Evolutionary conservation across 805 yeast genomes (phyloP).

Genomic region (Candida montana): DNA sequence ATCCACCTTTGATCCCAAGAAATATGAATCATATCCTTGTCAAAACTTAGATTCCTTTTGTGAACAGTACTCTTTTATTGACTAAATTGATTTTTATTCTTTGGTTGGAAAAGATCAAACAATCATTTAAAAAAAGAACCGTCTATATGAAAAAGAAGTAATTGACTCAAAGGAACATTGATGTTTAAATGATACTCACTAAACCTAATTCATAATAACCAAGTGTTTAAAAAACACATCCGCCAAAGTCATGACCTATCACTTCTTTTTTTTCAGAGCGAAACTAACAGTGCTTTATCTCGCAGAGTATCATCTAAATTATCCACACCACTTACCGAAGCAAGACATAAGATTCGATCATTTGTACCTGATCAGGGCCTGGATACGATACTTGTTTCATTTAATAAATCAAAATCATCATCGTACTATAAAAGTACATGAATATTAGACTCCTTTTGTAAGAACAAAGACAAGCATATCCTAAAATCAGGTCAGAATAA

Average conservation of each 20-base stretch:
- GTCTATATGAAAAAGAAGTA: background rate
- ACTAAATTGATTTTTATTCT: conserved; percentile 20
- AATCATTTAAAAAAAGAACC: conserved; percentile 16
- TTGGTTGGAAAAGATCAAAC: conserved; percentile 14
- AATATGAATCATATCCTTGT: too few relatives aligned
- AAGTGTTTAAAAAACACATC: background rate
- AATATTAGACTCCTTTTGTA: background rate
- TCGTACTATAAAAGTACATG: too few relatives aligned
- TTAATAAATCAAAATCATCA: background rate
- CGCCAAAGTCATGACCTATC: background rate
- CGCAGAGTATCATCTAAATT: background rate
- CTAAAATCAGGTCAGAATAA: background rate
- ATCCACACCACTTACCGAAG: background rate
- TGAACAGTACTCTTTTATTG: conserved; percentile 11
- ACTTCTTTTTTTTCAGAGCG: background rate
- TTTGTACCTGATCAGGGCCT: conserved; percentile 1
- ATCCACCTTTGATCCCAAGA: background rate
- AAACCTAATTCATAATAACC: too few relatives aligned
- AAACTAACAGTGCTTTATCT: background rate
- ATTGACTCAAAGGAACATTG: too few relatives aligned
- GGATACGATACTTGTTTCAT: conserved; percentile 7
- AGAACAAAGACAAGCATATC: background rate
- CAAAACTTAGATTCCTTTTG: conserved; percentile 23
- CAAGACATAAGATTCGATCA: background rate
- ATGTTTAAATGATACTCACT: too few relatives aligned